Evolutionary conservation across 148 eudicot genomes (phyloP), one percentile per base, ranked within the genome.

Genomic region (Fallopia convolvulus): DNA sequence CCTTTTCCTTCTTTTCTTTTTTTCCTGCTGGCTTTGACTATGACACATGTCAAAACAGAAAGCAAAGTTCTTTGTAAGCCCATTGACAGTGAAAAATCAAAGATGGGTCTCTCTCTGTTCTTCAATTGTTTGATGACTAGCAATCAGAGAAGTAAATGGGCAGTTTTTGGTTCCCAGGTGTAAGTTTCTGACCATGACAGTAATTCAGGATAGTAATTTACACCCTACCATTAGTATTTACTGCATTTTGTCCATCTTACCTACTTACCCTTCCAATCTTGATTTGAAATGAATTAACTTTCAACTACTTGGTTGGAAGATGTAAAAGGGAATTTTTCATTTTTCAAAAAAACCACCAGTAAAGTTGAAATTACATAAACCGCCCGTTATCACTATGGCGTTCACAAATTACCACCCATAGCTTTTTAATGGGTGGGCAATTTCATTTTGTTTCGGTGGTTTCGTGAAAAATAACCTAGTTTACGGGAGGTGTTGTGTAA

Each of bases 41-140:
- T 68, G 72, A 68, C 72, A 68, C n/a, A 39, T 68, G 72, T 68
- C 72, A 68, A 68, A 61, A 15, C 10, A 68, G 46, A 68, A 68
- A 68, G 11, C 20, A 68, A 17, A 33, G 21, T 68, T 68, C 46
- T 68, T 68, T 68, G 7, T 68, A 36, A 66, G 44, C 33, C 72
- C 42, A 33, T 66, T 36, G 68, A 61, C 33, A 23, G 36, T 23
- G 68, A 61, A 61, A 61, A 61, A 23, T 61, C 30, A 36, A 36
- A 36, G 2, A 36, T 36, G 70, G 70, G 70, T 61, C 36, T 61
- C 70, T 12, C 36, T 61, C 36, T 61, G 12, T 61, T 61, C 70
- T 61, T 61, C 36, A 61, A 61, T 61, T 26, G 39, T 13, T 26
- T 30, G 33, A 30, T 23, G 33, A 30, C 39, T 61, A 20, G 12